Conservation (phyloP, 495 filamentous ascomycete genomes). For the Lasiosphaeriaceae sp. region DNA sequence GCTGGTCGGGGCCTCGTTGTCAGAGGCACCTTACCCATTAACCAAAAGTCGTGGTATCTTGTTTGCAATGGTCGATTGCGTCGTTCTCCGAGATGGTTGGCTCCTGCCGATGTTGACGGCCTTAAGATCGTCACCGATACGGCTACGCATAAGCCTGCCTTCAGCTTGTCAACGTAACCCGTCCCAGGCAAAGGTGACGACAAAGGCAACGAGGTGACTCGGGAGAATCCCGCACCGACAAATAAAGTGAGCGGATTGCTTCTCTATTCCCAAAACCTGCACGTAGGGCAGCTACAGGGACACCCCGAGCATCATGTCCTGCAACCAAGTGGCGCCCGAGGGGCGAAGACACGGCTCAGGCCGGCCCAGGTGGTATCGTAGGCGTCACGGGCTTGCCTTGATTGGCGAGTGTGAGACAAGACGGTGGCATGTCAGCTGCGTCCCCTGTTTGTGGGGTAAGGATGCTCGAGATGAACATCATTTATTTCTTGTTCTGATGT, state of each 20-base stretch:
- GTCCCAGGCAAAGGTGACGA: not conserved
- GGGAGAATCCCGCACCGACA: not conserved
- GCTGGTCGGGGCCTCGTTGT: too few species aligned
- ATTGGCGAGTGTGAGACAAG: conserved; percentile 17
- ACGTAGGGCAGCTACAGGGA: not conserved
- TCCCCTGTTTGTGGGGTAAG: conserved; percentile 16
- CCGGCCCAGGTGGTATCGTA: conserved; percentile 26
- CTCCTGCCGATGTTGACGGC: not conserved
- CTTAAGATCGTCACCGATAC: not conserved
- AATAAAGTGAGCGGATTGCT: not conserved
- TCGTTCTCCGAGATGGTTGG: not conserved
- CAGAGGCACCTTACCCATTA: too few species aligned
- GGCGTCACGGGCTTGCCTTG: conserved; percentile 21
- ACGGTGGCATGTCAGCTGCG: conserved; percentile 10
- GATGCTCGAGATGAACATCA: conserved; percentile 17
- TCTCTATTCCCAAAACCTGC: not conserved
- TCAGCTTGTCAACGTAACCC: not conserved
- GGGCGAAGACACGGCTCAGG: conserved; percentile 28
- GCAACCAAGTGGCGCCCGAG: conserved; percentile 15
- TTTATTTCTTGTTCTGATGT: conserved; percentile 14
- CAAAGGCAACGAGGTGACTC: not conserved
- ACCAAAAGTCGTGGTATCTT: not conserved
- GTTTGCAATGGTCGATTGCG: not conserved
- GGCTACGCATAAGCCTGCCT: not conserved
- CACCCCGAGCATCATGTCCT: not conserved